These are phyloP conservation scores for Neurospora africana DNA, from an alignment of 495 filamentous ascomycete genomes.

Conservation along the genomic window DNA sequence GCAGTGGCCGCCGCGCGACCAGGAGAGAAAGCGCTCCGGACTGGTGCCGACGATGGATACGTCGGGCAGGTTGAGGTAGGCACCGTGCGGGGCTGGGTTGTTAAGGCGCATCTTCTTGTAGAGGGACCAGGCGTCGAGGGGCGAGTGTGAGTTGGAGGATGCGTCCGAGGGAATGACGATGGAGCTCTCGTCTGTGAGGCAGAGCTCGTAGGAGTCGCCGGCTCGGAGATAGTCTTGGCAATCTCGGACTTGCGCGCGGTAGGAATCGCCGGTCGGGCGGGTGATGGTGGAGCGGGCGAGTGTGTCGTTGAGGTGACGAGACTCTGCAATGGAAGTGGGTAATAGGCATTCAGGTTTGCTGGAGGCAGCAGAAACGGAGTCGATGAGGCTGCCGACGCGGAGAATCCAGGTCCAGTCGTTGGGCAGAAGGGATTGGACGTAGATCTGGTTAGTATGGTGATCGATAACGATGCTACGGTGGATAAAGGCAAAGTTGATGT, in stretches of 20 bases:
- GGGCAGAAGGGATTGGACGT: background rate
- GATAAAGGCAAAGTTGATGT: background rate
- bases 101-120: background rate
- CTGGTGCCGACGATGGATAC: background rate
- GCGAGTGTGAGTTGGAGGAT: background rate
- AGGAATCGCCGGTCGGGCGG: background rate
- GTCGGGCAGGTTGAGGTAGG: background rate
- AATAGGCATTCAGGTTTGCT: background rate
- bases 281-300: background rate
- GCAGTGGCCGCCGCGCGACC: background rate
- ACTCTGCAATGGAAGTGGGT: background rate
- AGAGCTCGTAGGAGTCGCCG: background rate
- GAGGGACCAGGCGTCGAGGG: background rate
- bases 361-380: background rate
- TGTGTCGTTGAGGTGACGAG: background rate
- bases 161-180: background rate
- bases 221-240: background rate
- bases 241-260: background rate
- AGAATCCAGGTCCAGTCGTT: background rate
- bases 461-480: background rate
- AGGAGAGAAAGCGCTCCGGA: background rate
- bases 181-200: background rate
- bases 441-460: background rate
- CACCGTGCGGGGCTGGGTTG: background rate
- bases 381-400: background rate